A percentile compares a stretch with the other conserved stretches of the same genome.
Conservation (phyloP, 306 rosid species). For the Parietaria judaica region DNA sequence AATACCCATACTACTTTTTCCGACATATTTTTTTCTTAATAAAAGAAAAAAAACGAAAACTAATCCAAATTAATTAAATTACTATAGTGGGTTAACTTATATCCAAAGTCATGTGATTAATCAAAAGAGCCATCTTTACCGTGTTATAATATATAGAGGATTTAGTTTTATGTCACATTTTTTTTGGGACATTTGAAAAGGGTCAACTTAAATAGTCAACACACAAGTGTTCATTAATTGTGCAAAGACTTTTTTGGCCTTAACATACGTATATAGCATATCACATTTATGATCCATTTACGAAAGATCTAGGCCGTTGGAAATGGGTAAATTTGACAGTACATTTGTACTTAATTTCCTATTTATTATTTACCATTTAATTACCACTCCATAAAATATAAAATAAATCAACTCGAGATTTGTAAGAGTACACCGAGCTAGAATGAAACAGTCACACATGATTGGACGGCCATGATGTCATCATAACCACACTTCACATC, state of each 20-base stretch:
- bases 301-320: slow-evolving; percentile 16
- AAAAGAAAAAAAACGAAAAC: too few relatives aligned
- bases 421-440: slow-evolving; percentile 12
- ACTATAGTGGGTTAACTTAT: too few relatives aligned
- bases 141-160: too few relatives aligned
- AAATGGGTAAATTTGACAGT: not conserved
- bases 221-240: not conserved
- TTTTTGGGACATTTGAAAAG: not conserved
- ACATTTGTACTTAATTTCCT: too few relatives aligned
- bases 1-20: too few relatives aligned
- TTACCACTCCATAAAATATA: too few relatives aligned
- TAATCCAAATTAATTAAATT: too few relatives aligned
- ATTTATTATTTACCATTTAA: too few relatives aligned
- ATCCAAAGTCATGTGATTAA: too few relatives aligned
- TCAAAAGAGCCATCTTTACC: not conserved
- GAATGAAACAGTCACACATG: slow-evolving; percentile 46
- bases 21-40: too few relatives aligned
- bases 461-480: slow-evolving; percentile 82
- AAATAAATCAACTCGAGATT: not conserved
- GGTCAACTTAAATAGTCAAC: slow-evolving; percentile 13
- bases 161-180: too few relatives aligned
- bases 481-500: slow-evolving; percentile 40
- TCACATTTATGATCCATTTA: slow-evolving; percentile 9
- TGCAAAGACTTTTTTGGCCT: slow-evolving; percentile 7
- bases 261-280: slow-evolving; percentile 2